Evolutionary conservation across 257 asterid species (phyloP).

Genomic region (Fraxinus anomala): DNA sequence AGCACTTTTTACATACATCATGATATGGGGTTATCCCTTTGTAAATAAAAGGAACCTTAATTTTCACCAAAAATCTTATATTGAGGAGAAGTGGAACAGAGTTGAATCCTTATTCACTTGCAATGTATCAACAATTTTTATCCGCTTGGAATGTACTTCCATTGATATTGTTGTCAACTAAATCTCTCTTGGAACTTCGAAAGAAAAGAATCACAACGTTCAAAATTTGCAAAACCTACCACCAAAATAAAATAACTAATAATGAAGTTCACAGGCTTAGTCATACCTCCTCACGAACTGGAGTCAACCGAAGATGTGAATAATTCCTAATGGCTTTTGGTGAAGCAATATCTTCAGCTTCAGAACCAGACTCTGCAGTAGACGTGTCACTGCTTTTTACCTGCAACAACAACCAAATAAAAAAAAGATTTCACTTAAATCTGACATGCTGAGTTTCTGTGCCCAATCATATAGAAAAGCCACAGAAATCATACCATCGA

Average conservation of each 20-base stretch:
- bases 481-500: slow-evolving; percentile 50
- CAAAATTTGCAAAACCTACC: not conserved
- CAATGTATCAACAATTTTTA: not conserved
- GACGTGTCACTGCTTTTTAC: slow-evolving; percentile 93
- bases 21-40: not conserved
- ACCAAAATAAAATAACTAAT: not conserved
- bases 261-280: slow-evolving; percentile 16
- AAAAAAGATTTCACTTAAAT: slow-evolving; percentile 21
- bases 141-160: not conserved
- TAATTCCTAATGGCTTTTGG: slow-evolving; percentile 82
- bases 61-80: not conserved
- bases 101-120: not conserved
- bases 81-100: not conserved
- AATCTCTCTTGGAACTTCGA: not conserved
- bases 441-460: not conserved
- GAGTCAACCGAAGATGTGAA: slow-evolving; percentile 90
- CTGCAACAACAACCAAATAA: slow-evolving; percentile 39
- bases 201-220: not conserved
- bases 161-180: not conserved
- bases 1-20: not conserved
- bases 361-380: slow-evolving; percentile 97
- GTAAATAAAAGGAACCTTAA: not conserved
- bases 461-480: slow-evolving; percentile 5
- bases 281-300: slow-evolving; percentile 95
- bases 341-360: slow-evolving; percentile 95